These are phyloP conservation scores for Mychonastes homosphaera DNA, from an alignment of 139 green algal genomes.

Conservation along the genomic window DNA sequence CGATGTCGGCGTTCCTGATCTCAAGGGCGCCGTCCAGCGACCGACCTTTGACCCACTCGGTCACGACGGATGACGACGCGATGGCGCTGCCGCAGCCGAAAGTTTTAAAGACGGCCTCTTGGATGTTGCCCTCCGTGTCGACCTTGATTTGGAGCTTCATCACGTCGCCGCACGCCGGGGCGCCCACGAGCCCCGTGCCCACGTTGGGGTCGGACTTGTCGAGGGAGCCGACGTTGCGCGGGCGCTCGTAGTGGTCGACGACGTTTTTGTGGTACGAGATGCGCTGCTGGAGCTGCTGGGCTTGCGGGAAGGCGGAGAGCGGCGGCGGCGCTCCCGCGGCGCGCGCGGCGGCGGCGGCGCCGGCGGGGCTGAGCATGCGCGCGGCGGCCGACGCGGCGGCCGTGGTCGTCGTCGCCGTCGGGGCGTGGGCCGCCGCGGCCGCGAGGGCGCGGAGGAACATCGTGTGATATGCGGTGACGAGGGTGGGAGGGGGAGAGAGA, in stretches of 20 bases:
- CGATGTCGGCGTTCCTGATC: conserved; percentile 94
- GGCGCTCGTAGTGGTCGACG: conserved; percentile 96
- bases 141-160: conserved; percentile 99
- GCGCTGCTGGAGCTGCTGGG: too few species aligned
- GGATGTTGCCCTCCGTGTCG: conserved; percentile 84
- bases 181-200: conserved; percentile 76
- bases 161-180: conserved; percentile 94
- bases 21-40: conserved; percentile 71
- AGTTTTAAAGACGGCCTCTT: conserved; percentile 98
- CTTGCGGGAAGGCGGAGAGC: too few species aligned
- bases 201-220: conserved; percentile 83
- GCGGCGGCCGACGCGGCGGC: too few species aligned
- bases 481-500: too few species aligned
- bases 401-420: too few species aligned
- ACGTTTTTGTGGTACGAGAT: too few species aligned
- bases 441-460: too few species aligned
- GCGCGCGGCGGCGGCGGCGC: too few species aligned
- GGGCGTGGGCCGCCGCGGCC: too few species aligned
- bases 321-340: too few species aligned
- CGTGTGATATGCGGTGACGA: too few species aligned
- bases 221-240: conserved; percentile 94
- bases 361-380: too few species aligned
- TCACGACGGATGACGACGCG: conserved; percentile 86
- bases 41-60: conserved; percentile 90
- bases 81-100: conserved; percentile 98